phyloP scores from a whole-genome alignment of 345 rosid species.

The Xanthoceras sorbifolium region DNA sequence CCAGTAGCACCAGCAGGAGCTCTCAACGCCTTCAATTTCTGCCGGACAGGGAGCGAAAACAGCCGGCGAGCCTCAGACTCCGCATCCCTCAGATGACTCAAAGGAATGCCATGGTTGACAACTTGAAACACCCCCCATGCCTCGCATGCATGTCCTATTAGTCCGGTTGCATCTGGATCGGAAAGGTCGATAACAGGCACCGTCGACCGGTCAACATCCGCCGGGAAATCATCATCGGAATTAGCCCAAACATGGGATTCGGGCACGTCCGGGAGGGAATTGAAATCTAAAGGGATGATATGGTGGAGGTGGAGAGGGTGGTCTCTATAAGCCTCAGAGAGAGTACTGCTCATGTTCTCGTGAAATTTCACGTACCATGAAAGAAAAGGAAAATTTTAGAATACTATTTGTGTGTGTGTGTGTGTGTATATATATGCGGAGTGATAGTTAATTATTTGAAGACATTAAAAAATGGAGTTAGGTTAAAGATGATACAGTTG shows the following conservation, averaged over 20 bases:
- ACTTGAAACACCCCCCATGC: conserved; percentile 80
- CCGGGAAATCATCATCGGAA: conserved; percentile 30
- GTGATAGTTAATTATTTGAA: neutral
- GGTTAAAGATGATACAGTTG: conserved; percentile 5
- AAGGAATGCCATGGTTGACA: conserved; percentile 58
- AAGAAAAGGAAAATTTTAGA: neutral
- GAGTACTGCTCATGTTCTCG: conserved; percentile 28
- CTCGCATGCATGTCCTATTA: conserved; percentile 57
- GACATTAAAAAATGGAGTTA: conserved; percentile 8
- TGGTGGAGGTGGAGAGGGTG: conserved; percentile 54
- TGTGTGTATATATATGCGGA: neutral
- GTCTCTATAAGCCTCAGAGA: conserved; percentile 54
- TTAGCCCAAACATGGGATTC: conserved; percentile 58
- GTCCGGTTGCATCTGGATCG: conserved; percentile 41
- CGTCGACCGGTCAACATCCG: conserved; percentile 18
- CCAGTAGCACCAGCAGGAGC: conserved; percentile 57
- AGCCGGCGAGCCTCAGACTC: conserved; percentile 56
- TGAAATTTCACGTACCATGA: neutral
- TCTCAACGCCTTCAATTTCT: conserved; percentile 60
- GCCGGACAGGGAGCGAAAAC: conserved; percentile 61
- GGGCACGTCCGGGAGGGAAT: conserved; percentile 45
- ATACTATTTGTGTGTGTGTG: neutral
- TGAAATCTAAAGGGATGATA: conserved; percentile 56
- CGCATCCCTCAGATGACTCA: conserved; percentile 41
- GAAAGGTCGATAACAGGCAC: conserved; percentile 61